Evolutionary conservation across 2,329 filamentous ascomycete species (phyloP), one percentile per base, ranked within the genome.

Genomic region (Xylariaceae sp.): DNA sequence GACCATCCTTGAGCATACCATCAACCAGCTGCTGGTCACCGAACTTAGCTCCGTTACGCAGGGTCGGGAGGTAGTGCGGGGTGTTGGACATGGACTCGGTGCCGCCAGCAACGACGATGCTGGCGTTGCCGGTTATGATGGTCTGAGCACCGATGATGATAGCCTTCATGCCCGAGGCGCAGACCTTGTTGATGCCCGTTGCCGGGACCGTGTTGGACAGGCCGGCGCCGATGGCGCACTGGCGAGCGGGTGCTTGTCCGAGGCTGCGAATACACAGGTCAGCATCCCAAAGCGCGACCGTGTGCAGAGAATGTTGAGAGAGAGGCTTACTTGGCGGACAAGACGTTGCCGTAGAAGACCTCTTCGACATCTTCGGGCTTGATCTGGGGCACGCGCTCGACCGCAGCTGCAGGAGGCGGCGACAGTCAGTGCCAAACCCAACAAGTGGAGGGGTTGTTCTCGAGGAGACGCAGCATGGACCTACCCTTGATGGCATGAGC

Each of bases 131-230:
- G 47, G 91, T 95, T 71, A 97, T 90, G 76, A 99, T 99, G 63
- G 92, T 96, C 74, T 97, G 94, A 45, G 92, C 89, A 61, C 88
- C 94, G 53, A 99, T 81, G 59, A 96, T 90, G 67, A 99, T 86
- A 61, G 94, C 89, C 79, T 99, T 99, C 68, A 96, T 77, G 40
- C 87, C 86, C 10, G 91, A 96, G 57, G 94, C 94, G 81, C 94
- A 99, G 68, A 99, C 94, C 78, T 99, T 99, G 86, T 99, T 99
- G 67, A 99, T 83, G 45, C 91, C 95, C 41, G 94, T 99, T 74
- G 86, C 88, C 61, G 95, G 82, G 57, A 87, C 88, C 47, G 81
- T 80, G 57, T 95, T 80, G 47, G 83, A 75, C 58, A 99, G 88
- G 55, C 94, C 94, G 65, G 90, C 94, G 63, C 85, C 83, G 65